Base-by-base conservation (phyloP, 2,329 filamentous ascomycete species). In the Cladorrhinum sp. region DNA sequence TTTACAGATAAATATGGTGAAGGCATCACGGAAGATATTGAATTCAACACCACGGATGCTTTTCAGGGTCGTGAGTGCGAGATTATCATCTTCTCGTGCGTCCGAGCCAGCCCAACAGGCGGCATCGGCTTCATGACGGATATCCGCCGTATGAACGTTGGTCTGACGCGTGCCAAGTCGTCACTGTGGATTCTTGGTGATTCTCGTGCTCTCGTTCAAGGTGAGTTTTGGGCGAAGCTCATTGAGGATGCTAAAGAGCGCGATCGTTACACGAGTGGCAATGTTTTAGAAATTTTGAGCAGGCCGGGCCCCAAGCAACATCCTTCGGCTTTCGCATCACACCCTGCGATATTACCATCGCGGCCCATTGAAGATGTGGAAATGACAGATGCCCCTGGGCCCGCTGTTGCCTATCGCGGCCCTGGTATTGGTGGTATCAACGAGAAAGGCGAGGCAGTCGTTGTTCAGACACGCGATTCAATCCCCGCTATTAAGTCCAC, bases 121-220 rank as follows among this genome's bases (percentile, higher is more conserved):
- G 92, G 93, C 69, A 96, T 99, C 71, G 95, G 95, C 81, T 99
- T 99, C 85, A 89, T 99, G 84, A 90, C 91, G 58, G 95, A 99
- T 73, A 96, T 99, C 71, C 87, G 95, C 61, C 93, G 95, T 81
- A 98, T 99, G 96, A 99, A 99, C 75, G 95, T 99, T 70, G 95
- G 95, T 78, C 81, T 99, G 62, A 99, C 95, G 22, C 89, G 95
- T 80, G 96, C 95, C 4, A 97, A 96, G 75, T 96, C 91, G 9
- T 97, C 93, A 32, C 82, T 99, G 9, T 99, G 93, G 91, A 93
- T 99, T 60, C 82, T 99, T 24, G 95, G 95, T 66, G 96, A 98
- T 74, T 95, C 95, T 0, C 83, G 89, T 60, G 92, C 93, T 32
- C 81, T 99, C 56, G 80, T 89, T 23, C 90, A 96, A 71, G 95